Percentiles rank a stretch among this genome's conserved stretches.
Conservation (phyloP, 805 yeast species). For the Ogataea pignaliae region DNA sequence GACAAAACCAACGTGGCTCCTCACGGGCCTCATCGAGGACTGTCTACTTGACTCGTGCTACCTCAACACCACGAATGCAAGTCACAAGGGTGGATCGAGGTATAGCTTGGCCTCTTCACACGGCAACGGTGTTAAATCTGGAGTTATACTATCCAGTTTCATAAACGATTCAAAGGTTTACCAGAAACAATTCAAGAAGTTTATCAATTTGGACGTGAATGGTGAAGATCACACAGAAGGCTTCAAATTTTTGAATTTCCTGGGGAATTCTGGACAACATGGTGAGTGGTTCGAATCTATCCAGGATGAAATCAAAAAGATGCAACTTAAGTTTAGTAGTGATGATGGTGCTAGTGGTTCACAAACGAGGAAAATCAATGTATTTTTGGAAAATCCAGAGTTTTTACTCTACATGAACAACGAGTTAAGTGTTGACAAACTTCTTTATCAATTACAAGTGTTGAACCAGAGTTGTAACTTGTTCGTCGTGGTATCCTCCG, state of each 20-base stretch:
- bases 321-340: slow-evolving; percentile 10
- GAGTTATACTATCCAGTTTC: slow-evolving; percentile 35
- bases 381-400: slow-evolving; percentile 29
- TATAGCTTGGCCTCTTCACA: neutral
- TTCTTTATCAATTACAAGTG: slow-evolving; percentile 13
- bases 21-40: slow-evolving; percentile 50
- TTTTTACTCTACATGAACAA: slow-evolving; percentile 18
- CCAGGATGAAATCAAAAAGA: slow-evolving; percentile 8
- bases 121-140: slow-evolving; percentile 20
- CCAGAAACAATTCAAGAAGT: slow-evolving; percentile 31
- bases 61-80: slow-evolving; percentile 33
- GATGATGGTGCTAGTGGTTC: slow-evolving; percentile 13
- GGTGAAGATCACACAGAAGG: slow-evolving; percentile 19
- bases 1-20: slow-evolving; percentile 62
- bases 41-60: slow-evolving; percentile 42
- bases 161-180: slow-evolving; percentile 18
- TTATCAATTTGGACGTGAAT: slow-evolving; percentile 36
- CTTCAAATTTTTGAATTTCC: slow-evolving; percentile 38
- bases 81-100: slow-evolving; percentile 6
- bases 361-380: slow-evolving; percentile 7
- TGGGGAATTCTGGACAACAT: slow-evolving; percentile 26
- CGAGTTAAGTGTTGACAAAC: slow-evolving; percentile 3
- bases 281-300: slow-evolving; percentile 16
- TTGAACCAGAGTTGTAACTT: slow-evolving; percentile 20
- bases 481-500: slow-evolving; percentile 19